Evolutionary conservation across 371 early-diverging fungal genomes (phyloP).

Genomic region (Amoeboaphelidium protococcarum): DNA sequence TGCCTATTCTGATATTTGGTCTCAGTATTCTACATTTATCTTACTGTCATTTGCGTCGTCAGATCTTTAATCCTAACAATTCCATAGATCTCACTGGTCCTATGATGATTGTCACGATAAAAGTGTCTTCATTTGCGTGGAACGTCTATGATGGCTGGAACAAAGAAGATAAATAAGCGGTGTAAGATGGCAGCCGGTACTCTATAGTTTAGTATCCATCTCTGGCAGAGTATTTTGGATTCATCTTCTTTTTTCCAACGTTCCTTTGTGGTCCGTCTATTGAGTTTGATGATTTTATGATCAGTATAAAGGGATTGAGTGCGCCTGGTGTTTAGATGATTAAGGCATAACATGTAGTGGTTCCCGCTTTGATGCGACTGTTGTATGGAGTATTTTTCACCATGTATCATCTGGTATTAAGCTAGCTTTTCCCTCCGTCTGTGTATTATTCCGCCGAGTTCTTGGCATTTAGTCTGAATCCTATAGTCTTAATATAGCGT

Average conservation of each 20-base stretch:
- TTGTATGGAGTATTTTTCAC: background rate
- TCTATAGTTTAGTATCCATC: background rate
- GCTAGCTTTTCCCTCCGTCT: background rate
- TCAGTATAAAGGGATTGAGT: background rate
- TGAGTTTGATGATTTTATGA: background rate
- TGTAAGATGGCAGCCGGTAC: background rate
- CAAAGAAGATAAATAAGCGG: background rate
- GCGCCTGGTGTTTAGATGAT: background rate
- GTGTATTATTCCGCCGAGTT: background rate
- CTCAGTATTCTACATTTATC: background rate
- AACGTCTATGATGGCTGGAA: constrained; percentile 40
- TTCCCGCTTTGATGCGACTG: background rate
- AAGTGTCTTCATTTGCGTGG: constrained; percentile 61
- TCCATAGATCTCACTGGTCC: constrained; percentile 52
- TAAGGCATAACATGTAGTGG: background rate
- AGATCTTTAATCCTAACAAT: background rate
- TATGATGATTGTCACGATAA: constrained; percentile 71
- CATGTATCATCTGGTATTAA: background rate
- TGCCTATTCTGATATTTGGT: background rate
- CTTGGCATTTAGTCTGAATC: background rate
- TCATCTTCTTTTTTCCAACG: background rate
- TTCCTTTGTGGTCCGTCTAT: background rate
- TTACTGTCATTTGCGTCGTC: background rate
- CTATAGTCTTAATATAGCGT: background rate
- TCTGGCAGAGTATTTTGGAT: background rate